phyloP scores from a whole-genome alignment of 805 yeast genomes.

The Lachancea waltii region DNA sequence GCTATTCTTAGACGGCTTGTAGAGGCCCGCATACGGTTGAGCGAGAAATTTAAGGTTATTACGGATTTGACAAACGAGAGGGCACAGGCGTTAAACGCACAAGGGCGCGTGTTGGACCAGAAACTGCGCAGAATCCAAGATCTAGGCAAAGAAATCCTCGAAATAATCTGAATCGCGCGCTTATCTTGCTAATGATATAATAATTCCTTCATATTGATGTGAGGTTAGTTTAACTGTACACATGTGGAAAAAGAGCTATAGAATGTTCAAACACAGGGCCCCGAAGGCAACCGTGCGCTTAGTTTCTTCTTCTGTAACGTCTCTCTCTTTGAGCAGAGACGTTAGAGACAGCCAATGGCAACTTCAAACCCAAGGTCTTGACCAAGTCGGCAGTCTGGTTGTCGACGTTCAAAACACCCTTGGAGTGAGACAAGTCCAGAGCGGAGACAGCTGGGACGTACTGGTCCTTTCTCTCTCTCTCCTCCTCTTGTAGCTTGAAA shows the following conservation, averaged over 20 bases:
- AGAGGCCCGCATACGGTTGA: conserved; percentile 35
- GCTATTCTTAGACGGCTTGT: conserved; percentile 33
- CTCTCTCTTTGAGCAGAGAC: conserved; percentile 87
- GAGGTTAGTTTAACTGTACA: conserved; percentile 20
- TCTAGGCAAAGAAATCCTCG: conserved; percentile 38
- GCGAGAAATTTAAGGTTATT: conserved; percentile 35
- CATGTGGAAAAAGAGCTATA: conserved; percentile 16
- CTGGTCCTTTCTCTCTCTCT: conserved; percentile 99
- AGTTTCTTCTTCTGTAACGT: conserved; percentile 90
- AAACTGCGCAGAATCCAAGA: conserved; percentile 35
- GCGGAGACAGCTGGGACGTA: conserved; percentile 99
- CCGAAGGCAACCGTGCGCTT: conserved; percentile 26
- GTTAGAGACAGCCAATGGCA: conserved; percentile 79
- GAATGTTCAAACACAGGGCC: conserved; percentile 8
- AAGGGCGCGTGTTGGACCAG: conserved; percentile 30
- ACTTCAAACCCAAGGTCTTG: conserved; percentile 84
- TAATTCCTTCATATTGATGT: conserved; percentile 14
- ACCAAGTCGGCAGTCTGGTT: conserved; percentile 93
- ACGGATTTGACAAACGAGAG: conserved; percentile 35
- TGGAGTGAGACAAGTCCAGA: conserved; percentile 93
- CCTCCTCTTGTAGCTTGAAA: conserved; percentile 99
- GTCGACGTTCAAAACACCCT: conserved; percentile 95
- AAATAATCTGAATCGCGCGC: conserved; percentile 23
- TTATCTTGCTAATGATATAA: not conserved
- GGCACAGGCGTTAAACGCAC: conserved; percentile 30